A percentile compares a stretch with the other conserved stretches of the same genome.
Evolutionary conservation across 2,329 filamentous ascomycete genomes (phyloP).

Genomic region (Teratosphaeriaceae sp.): DNA sequence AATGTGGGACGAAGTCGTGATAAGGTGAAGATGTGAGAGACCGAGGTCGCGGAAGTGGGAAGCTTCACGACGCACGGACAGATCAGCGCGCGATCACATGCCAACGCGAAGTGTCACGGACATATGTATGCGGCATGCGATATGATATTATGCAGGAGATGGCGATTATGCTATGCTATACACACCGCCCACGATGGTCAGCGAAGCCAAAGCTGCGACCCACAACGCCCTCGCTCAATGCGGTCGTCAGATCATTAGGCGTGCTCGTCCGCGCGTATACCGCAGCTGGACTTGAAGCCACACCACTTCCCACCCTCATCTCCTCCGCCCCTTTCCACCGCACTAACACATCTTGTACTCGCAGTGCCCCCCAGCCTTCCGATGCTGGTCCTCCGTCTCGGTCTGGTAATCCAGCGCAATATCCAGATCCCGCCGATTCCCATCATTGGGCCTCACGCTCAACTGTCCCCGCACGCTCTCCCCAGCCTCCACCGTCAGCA

Average conservation of each 20-base stretch:
- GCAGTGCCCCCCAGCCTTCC: slow-evolving; percentile 62
- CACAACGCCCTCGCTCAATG: slow-evolving; percentile 10
- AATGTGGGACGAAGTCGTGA: neutral
- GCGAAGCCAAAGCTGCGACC: slow-evolving; percentile 34
- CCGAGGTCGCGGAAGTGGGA: too few species aligned
- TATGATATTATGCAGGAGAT: too few species aligned
- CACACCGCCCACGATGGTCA: slow-evolving; percentile 18
- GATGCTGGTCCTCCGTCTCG: slow-evolving; percentile 64
- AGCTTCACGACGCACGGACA: neutral
- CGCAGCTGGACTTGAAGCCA: too few species aligned
- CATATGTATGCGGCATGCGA: too few species aligned
- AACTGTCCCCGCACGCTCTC: slow-evolving; percentile 71
- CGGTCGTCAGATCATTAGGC: slow-evolving; percentile 3
- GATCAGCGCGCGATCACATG: neutral
- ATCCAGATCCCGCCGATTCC: slow-evolving; percentile 92
- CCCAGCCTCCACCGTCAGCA: slow-evolving; percentile 82
- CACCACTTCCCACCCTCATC: slow-evolving; percentile 47
- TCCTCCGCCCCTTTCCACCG: slow-evolving; percentile 56
- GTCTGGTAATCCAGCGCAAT: slow-evolving; percentile 81
- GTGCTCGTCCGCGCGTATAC: too few species aligned
- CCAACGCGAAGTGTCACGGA: too few species aligned
- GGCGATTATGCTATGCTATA: too few species aligned
- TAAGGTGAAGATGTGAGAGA: neutral
- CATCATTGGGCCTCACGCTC: slow-evolving; percentile 79
- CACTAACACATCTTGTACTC: slow-evolving; percentile 67